These are phyloP conservation scores for Tephrocybe sp. DNA, from an alignment of 768 basidiomycete species.

Conservation along the genomic window DNA sequence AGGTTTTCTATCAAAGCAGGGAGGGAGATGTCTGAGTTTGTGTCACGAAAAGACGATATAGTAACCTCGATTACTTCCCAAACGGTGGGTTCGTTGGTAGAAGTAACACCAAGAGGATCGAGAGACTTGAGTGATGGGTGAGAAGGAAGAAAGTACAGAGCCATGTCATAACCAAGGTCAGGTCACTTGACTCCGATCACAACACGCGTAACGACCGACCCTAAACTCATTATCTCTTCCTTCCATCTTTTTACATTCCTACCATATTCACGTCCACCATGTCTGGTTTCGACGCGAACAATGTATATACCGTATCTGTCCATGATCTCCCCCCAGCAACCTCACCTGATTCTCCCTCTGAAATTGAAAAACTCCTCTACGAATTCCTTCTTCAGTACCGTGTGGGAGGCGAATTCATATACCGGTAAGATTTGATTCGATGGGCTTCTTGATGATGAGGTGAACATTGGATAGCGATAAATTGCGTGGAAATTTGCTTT, in stretches of 20 bases:
- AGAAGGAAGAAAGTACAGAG: constrained; percentile 23
- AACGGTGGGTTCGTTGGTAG: constrained; percentile 21
- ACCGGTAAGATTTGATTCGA: constrained; percentile 53
- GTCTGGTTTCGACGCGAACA: constrained; percentile 88
- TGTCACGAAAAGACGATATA: constrained; percentile 14
- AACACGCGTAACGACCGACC: constrained; percentile 24
- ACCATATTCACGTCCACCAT: constrained; percentile 34
- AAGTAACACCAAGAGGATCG: constrained; percentile 29
- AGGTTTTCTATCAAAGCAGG: constrained; percentile 28
- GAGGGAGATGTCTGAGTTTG: constrained; percentile 16
- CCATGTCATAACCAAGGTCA: too few species aligned
- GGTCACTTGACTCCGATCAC: not conserved
- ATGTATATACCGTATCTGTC: constrained; percentile 78
- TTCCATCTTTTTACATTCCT: constrained; percentile 5
- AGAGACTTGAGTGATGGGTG: constrained; percentile 19
- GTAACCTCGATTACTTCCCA: constrained; percentile 25
- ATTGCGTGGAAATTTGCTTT: constrained; percentile 81
- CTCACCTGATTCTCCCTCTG: constrained; percentile 71
- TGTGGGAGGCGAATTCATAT: constrained; percentile 87
- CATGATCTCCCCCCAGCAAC: constrained; percentile 57
- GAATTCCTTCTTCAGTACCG: constrained; percentile 90
- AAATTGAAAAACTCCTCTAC: constrained; percentile 74
- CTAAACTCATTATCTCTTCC: constrained; percentile 21
- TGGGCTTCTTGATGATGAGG: not conserved
- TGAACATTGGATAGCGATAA: constrained; percentile 59